Evolutionary conservation across 306 rosid genomes (phyloP), one percentile per base, ranked within the genome.

Genomic region (Quercus robur): DNA sequence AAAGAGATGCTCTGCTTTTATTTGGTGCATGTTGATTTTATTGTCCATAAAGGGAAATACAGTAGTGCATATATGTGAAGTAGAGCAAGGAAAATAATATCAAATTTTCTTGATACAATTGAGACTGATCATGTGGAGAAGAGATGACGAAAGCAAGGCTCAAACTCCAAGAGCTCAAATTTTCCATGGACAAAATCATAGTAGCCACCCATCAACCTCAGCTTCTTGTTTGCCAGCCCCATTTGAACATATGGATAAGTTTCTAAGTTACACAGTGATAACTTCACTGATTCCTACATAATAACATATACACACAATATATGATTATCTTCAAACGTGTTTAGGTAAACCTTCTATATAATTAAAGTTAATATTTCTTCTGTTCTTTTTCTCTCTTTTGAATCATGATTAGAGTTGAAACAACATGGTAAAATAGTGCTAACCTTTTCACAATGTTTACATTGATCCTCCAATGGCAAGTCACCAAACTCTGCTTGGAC

Each of bases 231-330:
- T 56, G 49, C 70, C 26, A 82, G 4, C 41, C 28, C 84, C 18
- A 7, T 82, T 26, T 25, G 61, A 74, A 92, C 89, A 70, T 85
- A 92, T 26, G 94, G 92, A 76, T 90, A 90, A 57, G 85, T 84
- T 20, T 4, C 71, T 70, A 92, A 80, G 77, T 90, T 90, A 38
- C 28, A 35, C 7, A 90, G 19, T 5, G 97, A 92, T 77, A 90
- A 72, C 46, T 88, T 85, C 88, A 92, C 94, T 7, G 97, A 78
- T 71, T 88, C 92, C 97, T 91, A 83, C 80, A 86, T 20, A 52
- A 77, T 57, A 38, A 49, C 74, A 46, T 15, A n/a, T 31, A 17
- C 14, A 4, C 20, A 28, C 20, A 17, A 26, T 35, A 10, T n/a
- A 54, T 15, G 12, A 56, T 25, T 25, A 17, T 19, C 6, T 52